A percentile compares a stretch with the other conserved stretches of the same genome.
Conservation (phyloP, 441 rosid genomes). For the Viola pubescens region DNA sequence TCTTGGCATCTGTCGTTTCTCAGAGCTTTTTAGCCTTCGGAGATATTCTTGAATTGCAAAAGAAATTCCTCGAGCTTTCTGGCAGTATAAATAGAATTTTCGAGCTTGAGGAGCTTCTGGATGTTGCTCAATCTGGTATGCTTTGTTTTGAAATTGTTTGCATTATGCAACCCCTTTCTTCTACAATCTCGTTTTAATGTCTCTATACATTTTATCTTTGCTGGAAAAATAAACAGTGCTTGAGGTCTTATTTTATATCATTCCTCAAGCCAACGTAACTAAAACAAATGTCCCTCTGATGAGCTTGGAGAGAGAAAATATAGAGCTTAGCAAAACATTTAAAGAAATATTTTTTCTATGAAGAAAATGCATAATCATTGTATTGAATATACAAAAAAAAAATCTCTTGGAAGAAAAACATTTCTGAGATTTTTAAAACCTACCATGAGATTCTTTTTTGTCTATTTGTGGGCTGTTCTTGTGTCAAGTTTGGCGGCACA, state of each 20-base stretch:
- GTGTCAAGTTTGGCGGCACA: too few relatives aligned
- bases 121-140: constrained; percentile 77
- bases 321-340: too few relatives aligned
- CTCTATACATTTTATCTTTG: background rate
- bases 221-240: too few relatives aligned
- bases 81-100: constrained; percentile 89
- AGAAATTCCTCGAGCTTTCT: constrained; percentile 89
- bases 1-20: constrained; percentile 97
- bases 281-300: too few relatives aligned
- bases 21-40: constrained; percentile 99
- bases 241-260: background rate
- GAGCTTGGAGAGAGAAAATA: too few relatives aligned
- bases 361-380: too few relatives aligned
- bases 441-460: too few relatives aligned
- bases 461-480: too few relatives aligned
- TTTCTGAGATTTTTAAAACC: too few relatives aligned
- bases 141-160: constrained; percentile 14
- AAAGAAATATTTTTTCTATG: too few relatives aligned
- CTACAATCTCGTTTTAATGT: background rate
- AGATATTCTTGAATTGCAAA: constrained; percentile 88
- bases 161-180: background rate
- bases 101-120: constrained; percentile 96
- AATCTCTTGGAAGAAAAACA: too few relatives aligned
- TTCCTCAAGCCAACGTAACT: background rate
- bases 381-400: too few relatives aligned